phyloP scores from a whole-genome alignment of 129 eudicot species.

The Tagetes erecta region DNA sequence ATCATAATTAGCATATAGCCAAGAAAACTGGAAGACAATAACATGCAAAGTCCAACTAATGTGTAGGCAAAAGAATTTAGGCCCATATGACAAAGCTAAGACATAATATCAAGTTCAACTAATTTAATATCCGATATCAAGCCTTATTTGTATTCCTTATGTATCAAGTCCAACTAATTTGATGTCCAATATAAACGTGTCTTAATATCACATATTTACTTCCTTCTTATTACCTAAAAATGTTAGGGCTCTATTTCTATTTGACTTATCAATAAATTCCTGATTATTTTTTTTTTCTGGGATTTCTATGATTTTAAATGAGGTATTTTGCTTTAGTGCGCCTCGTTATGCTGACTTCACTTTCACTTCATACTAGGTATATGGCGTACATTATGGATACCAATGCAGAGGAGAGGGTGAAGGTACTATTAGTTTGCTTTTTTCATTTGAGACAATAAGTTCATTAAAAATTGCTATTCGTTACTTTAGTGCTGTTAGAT shows the following conservation, averaged over 20 bases:
- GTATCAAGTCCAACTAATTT: too few relatives aligned
- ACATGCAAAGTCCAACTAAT: too few relatives aligned
- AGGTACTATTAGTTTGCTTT: slow-evolving; percentile 48
- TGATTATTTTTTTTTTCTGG: background rate
- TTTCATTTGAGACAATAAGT: background rate
- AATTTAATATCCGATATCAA: too few relatives aligned
- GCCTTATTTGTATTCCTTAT: too few relatives aligned
- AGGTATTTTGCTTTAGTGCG: too few relatives aligned
- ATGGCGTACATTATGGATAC: slow-evolving; percentile 99
- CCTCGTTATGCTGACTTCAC: background rate
- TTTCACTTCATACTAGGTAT: slow-evolving; percentile 49
- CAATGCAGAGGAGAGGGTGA: slow-evolving; percentile 90
- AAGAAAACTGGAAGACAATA: too few relatives aligned
- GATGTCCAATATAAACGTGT: background rate
- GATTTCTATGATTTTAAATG: background rate
- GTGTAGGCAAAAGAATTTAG: too few relatives aligned
- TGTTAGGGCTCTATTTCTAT: background rate
- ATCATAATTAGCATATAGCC: too few relatives aligned
- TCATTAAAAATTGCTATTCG: background rate
- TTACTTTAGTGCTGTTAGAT: slow-evolving; percentile 2
- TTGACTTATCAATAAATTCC: background rate
- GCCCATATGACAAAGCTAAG: too few relatives aligned
- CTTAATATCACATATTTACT: background rate
- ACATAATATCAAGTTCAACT: too few relatives aligned
- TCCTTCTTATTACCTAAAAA: background rate